Evolutionary conservation across 2,329 filamentous ascomycete species (phyloP), one percentile per base, ranked within the genome.

Genomic region (Fusarium sp.): DNA sequence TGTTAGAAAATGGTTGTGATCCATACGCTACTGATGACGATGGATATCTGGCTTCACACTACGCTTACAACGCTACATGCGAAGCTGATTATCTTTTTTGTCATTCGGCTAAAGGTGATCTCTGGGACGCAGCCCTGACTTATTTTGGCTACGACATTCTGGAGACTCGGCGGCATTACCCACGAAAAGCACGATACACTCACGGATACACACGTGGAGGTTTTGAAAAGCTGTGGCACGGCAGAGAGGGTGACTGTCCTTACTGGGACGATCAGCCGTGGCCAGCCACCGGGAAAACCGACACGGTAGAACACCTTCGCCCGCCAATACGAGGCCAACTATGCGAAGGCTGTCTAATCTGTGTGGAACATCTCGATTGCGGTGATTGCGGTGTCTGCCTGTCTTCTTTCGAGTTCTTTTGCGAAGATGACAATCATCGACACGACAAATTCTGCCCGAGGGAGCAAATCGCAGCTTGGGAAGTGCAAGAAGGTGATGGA

Each of bases 391-490:
- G 44, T 3, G 20, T 30, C 6, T 64, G 62, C n/a, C 0, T 45
- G 4, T 50, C 55, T 8, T 20, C 13, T 8, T 22, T 51, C 18
- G 3, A 41, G 4, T 59, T 18, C 9, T 1, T 2, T 7, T 64
- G 53, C 6, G 8, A 9, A 0, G 17, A 22, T 6, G 1, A 1
- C 2, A 9, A 10, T 8, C 36, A 35, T 18, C 2, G 1, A 6
- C 54, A 48, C 9, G 1, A n/a, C 2, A 0, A 0, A 2, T 1
- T 0, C 2, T 64, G 54, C 8, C 26, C 17, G 4, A 2, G 24
- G 3, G 1, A 26, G 41, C 44, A 10, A 5, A 1, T 48, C 5
- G 41, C 39, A n/a, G 5, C 2, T 1, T 62, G 59, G 59, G 11
- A 18, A 10, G 8, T 20, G 0, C 3, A 6, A 2, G 2, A 22